Percentiles rank a stretch among this genome's conserved stretches.
These are phyloP conservation scores for Gryganskiella cystojenkinii DNA, from an alignment of 192 early-diverging fungal genomes.

Conservation along the genomic window DNA sequence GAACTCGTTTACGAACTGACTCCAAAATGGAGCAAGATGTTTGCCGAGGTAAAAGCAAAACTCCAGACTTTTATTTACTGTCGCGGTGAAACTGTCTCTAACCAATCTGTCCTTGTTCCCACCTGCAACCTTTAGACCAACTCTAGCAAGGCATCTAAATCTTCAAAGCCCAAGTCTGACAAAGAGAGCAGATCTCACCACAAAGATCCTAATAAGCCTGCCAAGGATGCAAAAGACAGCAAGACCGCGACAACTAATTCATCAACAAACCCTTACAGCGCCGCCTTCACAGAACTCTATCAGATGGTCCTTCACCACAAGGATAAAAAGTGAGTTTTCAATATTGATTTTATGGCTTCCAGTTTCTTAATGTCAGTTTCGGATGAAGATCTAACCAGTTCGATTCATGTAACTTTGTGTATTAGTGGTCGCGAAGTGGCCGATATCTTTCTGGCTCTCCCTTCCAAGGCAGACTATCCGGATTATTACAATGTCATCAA, in stretches of 20 bases:
- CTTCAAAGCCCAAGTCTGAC: conserved; percentile 25
- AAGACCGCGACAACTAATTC: conserved; percentile 28
- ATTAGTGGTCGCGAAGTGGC: conserved; percentile 71
- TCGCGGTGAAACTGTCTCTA: neutral
- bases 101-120: neutral
- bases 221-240: conserved; percentile 21
- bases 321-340: conserved; percentile 57
- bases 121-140: neutral
- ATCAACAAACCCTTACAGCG: conserved; percentile 18
- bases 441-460: conserved; percentile 84
- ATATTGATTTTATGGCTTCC: neutral
- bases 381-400: neutral
- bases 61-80: neutral
- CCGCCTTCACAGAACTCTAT: conserved; percentile 54
- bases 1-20: conserved; percentile 80
- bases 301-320: conserved; percentile 55
- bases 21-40: conserved; percentile 62
- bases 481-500: conserved; percentile 91
- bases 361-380: neutral
- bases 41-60: conserved; percentile 47
- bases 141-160: conserved; percentile 11
- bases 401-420: neutral
- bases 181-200: conserved; percentile 5
- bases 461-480: conserved; percentile 81
- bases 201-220: neutral